Evolutionary conservation across 1,284 basidiomycete species (phyloP), one percentile per base, ranked within the genome.

Genomic region (Cronartium ribicola): DNA sequence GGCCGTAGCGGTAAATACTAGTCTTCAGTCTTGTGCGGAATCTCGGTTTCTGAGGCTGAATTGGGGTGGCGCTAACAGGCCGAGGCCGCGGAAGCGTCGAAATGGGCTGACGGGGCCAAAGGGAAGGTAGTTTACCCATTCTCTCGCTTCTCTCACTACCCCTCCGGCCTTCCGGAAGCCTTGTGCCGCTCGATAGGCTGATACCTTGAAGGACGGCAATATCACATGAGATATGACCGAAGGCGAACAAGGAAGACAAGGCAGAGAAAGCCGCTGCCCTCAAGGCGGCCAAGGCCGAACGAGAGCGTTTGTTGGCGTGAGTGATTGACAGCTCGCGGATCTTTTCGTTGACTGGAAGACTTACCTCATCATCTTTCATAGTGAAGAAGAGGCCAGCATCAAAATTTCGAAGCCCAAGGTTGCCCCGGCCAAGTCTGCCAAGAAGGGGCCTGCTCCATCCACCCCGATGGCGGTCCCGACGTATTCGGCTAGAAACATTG

Each of bases 31-130:
- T 29, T 29, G 29, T 29, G 29, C 29, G 29, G 29, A 29, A 29
- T 29, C 29, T 29, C 29, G 29, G 29, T 29, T 29, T 29, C 29
- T 29, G 29, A 29, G 29, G 29, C 29, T 29, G 29, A 29, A 29
- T 29, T 29, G 29, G 29, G 29, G 29, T 29, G 29, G 29, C 29
- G 29, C 29, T 29, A 29, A 29, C 29, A 41, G 1, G 39, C 37
- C 2, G 71, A 74, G 22, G 71, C 51, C 1, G 65, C 51, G 7
- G 71, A 74, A 46, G 71, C 64, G 57, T 64, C 63, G 44, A 66
- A 74, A 62, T 74, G 71, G 71, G 41, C 64, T 17, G 71, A 74
- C 51, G 71, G 71, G 37, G 71, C 71, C 8, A 72, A 72, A 37
- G 70, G 64, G 2, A 72, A 55, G 51, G 51, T 55, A 55, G 44